Evolutionary conservation across 305 asterid species (phyloP), one percentile per base, ranked within the genome.

Genomic region (Fraxinus xanthoxyloides): DNA sequence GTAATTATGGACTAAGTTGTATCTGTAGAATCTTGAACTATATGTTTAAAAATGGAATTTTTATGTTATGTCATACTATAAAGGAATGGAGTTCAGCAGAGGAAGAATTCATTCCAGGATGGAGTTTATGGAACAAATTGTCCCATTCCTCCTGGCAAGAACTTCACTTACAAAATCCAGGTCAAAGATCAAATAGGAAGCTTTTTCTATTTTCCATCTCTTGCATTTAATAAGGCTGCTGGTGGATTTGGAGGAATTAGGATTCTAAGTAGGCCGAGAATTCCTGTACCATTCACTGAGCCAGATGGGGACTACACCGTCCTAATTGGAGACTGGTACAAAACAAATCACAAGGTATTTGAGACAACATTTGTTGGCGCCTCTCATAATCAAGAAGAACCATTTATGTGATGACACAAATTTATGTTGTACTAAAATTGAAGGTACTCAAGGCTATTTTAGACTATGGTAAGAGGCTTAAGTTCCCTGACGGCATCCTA

Each of bases 161-260:
- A 92, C 86, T 93, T 83, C 90, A 93, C 98, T 31, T 93, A 91
- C 89, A 34, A 2, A 9, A 65, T 93, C 85, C 98, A 91, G 77
- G 89, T 91, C 83, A 93, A 92, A 76, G 97, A 93, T 83, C 98
- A 92, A 81, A 93, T 91, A 21, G 97, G 97, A 40, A 93, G 92
- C 88, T 93, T 92, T 79, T 92, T 85, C 82, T 92, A 93, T 35
- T 93, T 87, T 80, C 98, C 97, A 0, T 92, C 97, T 0, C 91
- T 88, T 17, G 91, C 84, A 0, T 89, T 93, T 84, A 97, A 92
- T 77, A 92, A 93, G 34, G 94, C 93, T 1, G 97, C 94, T 9
- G 98, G 98, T 32, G 98, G 92, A 34, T 93, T 89, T 46, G 97
- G 98, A 32, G 95, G 87, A 28, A 91, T 93, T 75, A 76, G 85